Percentiles rank a stretch among this genome's conserved stretches.
Conservation (phyloP, 208 protist genomes). For the Wallacemonas sp. region DNA sequence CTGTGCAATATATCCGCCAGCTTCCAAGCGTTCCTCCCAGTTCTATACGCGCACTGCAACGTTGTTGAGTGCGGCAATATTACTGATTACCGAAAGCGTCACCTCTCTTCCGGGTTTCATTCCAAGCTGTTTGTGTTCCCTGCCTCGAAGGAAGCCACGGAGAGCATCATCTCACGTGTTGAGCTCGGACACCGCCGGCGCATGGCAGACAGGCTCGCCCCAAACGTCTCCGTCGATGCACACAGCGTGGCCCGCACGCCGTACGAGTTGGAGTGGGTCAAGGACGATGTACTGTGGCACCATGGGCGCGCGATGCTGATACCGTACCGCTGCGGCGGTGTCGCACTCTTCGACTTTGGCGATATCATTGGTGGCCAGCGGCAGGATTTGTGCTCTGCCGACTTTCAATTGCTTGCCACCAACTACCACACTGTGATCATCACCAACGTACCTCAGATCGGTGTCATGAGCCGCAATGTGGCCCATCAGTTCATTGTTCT, state of each 20-base stretch:
- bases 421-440: conserved; percentile 83
- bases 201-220: background rate
- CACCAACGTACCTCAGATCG: conserved; percentile 77
- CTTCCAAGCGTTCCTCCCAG: conserved; percentile 64
- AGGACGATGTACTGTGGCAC: conserved; percentile 51
- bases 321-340: conserved; percentile 62
- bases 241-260: background rate
- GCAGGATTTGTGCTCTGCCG: conserved; percentile 49
- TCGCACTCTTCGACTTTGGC: conserved; percentile 81
- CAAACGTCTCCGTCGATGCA: background rate
- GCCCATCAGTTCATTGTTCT: conserved; percentile 85
- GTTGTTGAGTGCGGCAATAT: conserved; percentile 55
- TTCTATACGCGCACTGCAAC: conserved; percentile 64
- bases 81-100: conserved; percentile 57
- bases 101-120: conserved; percentile 40
- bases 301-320: conserved; percentile 70
- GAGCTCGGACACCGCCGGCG: conserved; percentile 38
- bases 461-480: conserved; percentile 54
- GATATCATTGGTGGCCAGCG: conserved; percentile 58
- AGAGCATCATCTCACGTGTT: conserved; percentile 50
- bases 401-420: conserved; percentile 74
- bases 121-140: conserved; percentile 60
- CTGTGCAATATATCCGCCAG: conserved; percentile 62
- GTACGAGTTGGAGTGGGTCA: conserved; percentile 36
- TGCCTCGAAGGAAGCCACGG: conserved; percentile 45